Evolutionary conservation across 2,329 filamentous ascomycete genomes (phyloP), one percentile per base, ranked within the genome.

Genomic region (Scytalidium sp.): DNA sequence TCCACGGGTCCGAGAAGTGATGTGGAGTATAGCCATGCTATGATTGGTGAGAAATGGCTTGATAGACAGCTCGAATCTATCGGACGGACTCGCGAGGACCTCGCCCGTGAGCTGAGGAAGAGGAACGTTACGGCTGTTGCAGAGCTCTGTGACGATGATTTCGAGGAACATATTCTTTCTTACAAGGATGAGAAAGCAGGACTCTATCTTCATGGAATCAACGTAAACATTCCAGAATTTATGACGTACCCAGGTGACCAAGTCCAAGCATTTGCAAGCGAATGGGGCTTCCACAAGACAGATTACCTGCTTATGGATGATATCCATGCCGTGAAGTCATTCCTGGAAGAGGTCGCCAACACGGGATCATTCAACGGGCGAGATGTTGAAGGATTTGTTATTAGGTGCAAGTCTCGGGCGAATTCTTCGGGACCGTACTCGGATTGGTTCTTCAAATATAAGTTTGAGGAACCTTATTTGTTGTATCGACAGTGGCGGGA

Each of bases 361-460:
- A 93, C 90, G 8, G 94, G 94, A 4, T 86, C 89, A 29, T 93
- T 96, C 70, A 85, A 88, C 55, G 93, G 92, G 9, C 87, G 92
- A 47, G 93, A 97, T 59, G 93, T 96, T 0, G 94, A 99, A 70
- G 94, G 94, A 3, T 99, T 99, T 60, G 94, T 99, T 50, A 87
- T 99, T 59, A 86, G 94, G 49, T 97, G 94, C 79, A 89, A 83
- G 72, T 73, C 77, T 15, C 64, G 70, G n/a, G 69, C 83, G 22
- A 73, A 74, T 0, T 71, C 69, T 1, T 65, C 67, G 13, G 68
- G 67, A 2, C 79, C 81, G 1, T 94, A 85, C 66, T 73, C 81
- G n/a, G 92, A 99, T 67, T 99, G 94, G 94, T 99, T 99, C 71
- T 99, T 99, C 84, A 99, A 99, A 71, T 99, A 92, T 81, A 99